Evolutionary conservation across 163 green algal species (phyloP), one percentile per base, ranked within the genome.

Genomic region (Chlamydomonas reinhardtii): DNA sequence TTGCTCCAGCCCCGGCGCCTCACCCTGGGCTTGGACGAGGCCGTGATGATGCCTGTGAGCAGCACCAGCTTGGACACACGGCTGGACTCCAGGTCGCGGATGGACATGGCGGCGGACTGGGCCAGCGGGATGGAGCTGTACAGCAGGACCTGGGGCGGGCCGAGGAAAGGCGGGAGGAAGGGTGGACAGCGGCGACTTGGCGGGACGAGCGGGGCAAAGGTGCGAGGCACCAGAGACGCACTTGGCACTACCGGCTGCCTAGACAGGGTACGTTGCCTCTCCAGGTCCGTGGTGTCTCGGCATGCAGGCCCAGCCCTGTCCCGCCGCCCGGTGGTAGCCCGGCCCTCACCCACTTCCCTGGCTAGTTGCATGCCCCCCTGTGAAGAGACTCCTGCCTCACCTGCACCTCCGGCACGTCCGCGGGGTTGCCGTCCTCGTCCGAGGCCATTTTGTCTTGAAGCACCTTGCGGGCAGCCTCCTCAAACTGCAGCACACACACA

Each of bases 1-100:
- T 24, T 52, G 6, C 35, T 1, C 37, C n/a, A 20, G 9, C 68
- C 43, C 27, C 27, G 27, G 4, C 0, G 4, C n/a, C 83, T 74
- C 61, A 96, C 94, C 93, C 96, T 98, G 59, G 96, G 94, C 66
- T 95, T 97, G 14, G 94, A 95, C 11, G 98, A 94, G 9, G 95
- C 92, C 2, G 97, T 99, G 35, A 99, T 93, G 90, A 99, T 99
- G 77, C 98, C 98, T 9, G 95, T 96, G 22, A 99, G 93, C 91
- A 98, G 97, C 35, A 99, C 97, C 75, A 99, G 94, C 88, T 96
- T 92, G 61, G 90, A 96, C 48, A 99, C 96, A 76, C 97, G 94
- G 19, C 94, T 90, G 19, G 97, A 95, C 95, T 98, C 93, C 29
- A 98, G 91, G 73, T 96, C 83, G 52, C 96, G 90, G 54, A 98